Evolutionary conservation across 306 rosid species (phyloP).

Genomic region (Morella rubra): DNA sequence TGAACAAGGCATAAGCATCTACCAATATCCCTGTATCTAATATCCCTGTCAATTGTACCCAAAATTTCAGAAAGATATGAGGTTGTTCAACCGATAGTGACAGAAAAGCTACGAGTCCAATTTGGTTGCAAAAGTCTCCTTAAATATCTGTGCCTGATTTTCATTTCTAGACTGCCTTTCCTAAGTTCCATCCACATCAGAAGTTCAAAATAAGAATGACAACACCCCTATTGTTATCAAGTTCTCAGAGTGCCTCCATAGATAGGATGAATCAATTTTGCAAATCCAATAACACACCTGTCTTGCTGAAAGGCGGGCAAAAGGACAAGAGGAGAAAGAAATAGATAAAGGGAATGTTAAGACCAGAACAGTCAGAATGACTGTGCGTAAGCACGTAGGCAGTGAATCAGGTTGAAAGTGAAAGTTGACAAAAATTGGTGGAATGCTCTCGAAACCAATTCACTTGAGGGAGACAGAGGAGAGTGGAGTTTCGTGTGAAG

Average conservation of each 20-base stretch:
- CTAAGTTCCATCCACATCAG: not conserved
- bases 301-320: too few species aligned
- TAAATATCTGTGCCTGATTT: not conserved
- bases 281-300: not conserved
- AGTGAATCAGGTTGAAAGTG: too few species aligned
- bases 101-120: not conserved
- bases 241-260: not conserved
- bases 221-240: not conserved
- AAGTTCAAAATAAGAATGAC: not conserved
- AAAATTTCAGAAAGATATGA: not conserved
- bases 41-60: not conserved
- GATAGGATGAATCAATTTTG: not conserved
- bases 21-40: not conserved
- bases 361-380: too few species aligned
- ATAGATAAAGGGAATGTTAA: too few species aligned
- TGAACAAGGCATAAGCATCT: not conserved
- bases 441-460: too few species aligned
- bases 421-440: too few species aligned
- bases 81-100: not conserved
- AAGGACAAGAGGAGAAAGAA: too few species aligned
- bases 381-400: too few species aligned
- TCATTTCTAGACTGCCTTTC: not conserved
- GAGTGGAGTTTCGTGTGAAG: too few species aligned
- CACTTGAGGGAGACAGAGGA: too few species aligned
- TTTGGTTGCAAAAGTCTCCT: not conserved